phyloP scores from a whole-genome alignment of 768 basidiomycete species.

The Tephrocybe sp. region DNA sequence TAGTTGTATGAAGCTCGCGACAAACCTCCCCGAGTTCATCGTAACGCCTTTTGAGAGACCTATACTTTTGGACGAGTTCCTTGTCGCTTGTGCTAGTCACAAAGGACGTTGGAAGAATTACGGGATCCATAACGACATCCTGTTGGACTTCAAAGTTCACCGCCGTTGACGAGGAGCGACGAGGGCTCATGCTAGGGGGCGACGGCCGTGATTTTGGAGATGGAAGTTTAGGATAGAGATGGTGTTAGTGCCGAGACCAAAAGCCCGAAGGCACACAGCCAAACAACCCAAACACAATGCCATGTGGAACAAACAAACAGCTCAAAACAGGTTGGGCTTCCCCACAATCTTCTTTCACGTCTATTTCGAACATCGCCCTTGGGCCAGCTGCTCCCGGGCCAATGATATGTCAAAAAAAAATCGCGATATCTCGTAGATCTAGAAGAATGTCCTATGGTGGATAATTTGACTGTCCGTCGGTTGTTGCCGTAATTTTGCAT shows the following conservation, averaged over 20 bases:
- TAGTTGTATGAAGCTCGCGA: conserved; percentile 37
- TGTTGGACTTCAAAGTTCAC: conserved; percentile 44
- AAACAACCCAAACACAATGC: conserved; percentile 41
- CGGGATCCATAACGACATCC: conserved; percentile 52
- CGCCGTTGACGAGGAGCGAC: conserved; percentile 21
- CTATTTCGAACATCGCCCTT: not conserved
- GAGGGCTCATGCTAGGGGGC: conserved; percentile 22
- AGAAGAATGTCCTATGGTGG: no score
- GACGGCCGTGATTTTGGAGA: conserved; percentile 15
- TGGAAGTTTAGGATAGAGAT: conserved; percentile 29
- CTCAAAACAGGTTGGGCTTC: not conserved
- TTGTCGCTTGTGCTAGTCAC: conserved; percentile 36
- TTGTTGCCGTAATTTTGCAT: no score
- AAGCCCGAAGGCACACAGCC: conserved; percentile 33
- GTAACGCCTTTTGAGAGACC: conserved; percentile 60
- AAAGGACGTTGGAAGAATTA: conserved; percentile 36
- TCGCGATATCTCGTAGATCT: no score
- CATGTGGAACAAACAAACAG: conserved; percentile 38
- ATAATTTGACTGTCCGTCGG: no score
- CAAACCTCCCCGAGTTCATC: conserved; percentile 71
- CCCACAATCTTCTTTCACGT: not conserved
- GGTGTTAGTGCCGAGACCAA: conserved; percentile 29
- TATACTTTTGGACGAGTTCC: conserved; percentile 61
- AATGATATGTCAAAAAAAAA: no score
- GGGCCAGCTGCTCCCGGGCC: no score